Evolutionary conservation across 164 flowering plant genomes (phyloP), one percentile per base, ranked within the genome.

Genomic region (Aristolochia contorta): DNA sequence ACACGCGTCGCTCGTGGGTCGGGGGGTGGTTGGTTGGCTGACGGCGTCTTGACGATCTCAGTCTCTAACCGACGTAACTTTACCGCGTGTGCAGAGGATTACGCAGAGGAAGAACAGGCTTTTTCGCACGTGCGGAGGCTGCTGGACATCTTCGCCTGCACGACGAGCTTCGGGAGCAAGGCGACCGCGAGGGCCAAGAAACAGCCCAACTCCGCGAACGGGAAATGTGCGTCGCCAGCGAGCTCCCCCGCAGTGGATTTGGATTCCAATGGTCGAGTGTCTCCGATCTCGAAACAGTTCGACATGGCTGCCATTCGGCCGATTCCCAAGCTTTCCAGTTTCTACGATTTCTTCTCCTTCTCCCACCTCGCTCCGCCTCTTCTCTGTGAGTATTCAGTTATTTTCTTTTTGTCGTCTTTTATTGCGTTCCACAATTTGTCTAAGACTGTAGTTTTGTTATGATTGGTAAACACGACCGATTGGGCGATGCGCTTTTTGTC

Each of bases 291-390:
- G 46, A 78, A 63, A 59, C 63, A 59, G 37, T 62, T 72, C 61
- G 97, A 82, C 49, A 87, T 93, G 95, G 85, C 74, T 46, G 77
- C 89, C 21, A 82, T 93, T 66, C 92, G 80, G 41, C 98, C 92
- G 16, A 79, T 74, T 33, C 94, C 97, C 20, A 93, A 87, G 77
- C 84, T 93, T 33, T 81, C 96, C 32, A 81, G 81, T 53, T 93
- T 93, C 80, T 87, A 87, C 61, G 98, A 93, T 22, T 93, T 89
- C 84, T 86, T 93, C 94, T 79, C 84, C 9, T 81, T 86, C 71
- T 79, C 97, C 33, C 79, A 87, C 69, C 74, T 89, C 67, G 23
- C 81, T 56, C 77, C 97, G 1, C 98, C 98, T 0, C 69, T 93
- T 56, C 66, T 82, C 6, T 64, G 98, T 89, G 70, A 59, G 91